Evolutionary conservation across 1,139 yeast genomes (phyloP).

Genomic region (Diutina scorzettiae): DNA sequence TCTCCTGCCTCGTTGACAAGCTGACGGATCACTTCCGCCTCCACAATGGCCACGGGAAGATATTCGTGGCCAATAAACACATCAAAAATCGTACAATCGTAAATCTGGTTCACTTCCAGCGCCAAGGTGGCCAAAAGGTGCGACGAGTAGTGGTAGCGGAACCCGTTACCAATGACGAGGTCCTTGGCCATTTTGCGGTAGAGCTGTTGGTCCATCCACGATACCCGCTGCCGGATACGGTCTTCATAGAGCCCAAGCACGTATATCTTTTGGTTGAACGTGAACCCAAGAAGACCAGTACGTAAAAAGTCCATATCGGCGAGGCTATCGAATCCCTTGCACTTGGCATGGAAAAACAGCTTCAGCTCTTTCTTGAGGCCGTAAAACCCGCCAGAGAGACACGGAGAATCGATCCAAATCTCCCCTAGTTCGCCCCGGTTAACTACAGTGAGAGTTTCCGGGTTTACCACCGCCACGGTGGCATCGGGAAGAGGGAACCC

Average conservation of each 20-base stretch:
- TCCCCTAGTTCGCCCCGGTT: constrained; percentile 83
- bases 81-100: constrained; percentile 89
- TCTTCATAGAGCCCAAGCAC: constrained; percentile 88
- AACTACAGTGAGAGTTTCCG: constrained; percentile 66
- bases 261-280: constrained; percentile 76
- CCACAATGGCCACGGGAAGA: constrained; percentile 78
- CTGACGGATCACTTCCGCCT: constrained; percentile 58
- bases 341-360: constrained; percentile 70
- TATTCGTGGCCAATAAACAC: constrained; percentile 75
- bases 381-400: constrained; percentile 82
- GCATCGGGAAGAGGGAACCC: constrained; percentile 95
- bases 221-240: constrained; percentile 65
- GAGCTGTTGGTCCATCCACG: constrained; percentile 46
- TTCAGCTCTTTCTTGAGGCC: constrained; percentile 58
- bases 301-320: constrained; percentile 72
- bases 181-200: constrained; percentile 21
- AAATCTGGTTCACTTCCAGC: constrained; percentile 67
- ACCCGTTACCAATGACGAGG: constrained; percentile 24
- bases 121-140: constrained; percentile 77
- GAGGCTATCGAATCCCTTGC: constrained; percentile 56
- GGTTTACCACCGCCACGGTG: constrained; percentile 85
- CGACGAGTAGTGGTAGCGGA: constrained; percentile 70
- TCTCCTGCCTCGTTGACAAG: constrained; percentile 17
- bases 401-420: constrained; percentile 90
- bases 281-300: constrained; percentile 84